Conservation (phyloP, 768 basidiomycete genomes). For the Amanita pseudoporphyria region DNA sequence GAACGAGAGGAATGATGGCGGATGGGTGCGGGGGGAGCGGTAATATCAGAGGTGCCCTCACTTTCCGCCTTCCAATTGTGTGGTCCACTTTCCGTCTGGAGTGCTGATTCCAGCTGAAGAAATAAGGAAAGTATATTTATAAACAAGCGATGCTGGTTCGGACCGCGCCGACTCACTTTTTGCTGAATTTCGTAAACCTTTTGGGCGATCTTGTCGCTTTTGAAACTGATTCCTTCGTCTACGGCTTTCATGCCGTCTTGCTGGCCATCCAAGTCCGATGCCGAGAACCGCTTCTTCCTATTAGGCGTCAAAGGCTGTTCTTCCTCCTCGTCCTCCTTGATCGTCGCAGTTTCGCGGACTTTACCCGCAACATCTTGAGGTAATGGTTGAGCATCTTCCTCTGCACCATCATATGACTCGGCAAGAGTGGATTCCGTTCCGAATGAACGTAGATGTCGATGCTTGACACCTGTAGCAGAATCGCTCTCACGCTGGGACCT, state of each 20-base stretch:
- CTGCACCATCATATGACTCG: conserved; percentile 45
- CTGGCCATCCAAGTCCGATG: conserved; percentile 47
- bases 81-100: conserved; percentile 46
- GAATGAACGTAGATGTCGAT: conserved; percentile 53
- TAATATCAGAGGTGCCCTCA: conserved; percentile 44
- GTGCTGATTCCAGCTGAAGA: conserved; percentile 62
- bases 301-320: conserved; percentile 28
- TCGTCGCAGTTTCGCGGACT: conserved; percentile 40
- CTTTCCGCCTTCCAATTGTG: conserved; percentile 39
- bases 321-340: conserved; percentile 50
- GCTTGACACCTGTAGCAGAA: conserved; percentile 27
- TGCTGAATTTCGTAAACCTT: conserved; percentile 86
- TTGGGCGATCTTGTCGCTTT: conserved; percentile 81
- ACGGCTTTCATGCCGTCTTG: conserved; percentile 83
- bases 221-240: conserved; percentile 74
- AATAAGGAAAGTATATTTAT: conserved; percentile 4
- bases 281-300: conserved; percentile 76
- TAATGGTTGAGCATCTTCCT: conserved; percentile 19
- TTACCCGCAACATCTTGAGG: conserved; percentile 21
- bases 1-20: conserved; percentile 28
- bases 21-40: conserved; percentile 25
- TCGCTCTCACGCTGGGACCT: conserved; percentile 57
- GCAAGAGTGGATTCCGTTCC: conserved; percentile 77
- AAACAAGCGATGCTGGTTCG: not conserved
- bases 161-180: conserved; percentile 47